phyloP scores from a whole-genome alignment of 495 filamentous ascomycete genomes.

The Letharia lupina region DNA sequence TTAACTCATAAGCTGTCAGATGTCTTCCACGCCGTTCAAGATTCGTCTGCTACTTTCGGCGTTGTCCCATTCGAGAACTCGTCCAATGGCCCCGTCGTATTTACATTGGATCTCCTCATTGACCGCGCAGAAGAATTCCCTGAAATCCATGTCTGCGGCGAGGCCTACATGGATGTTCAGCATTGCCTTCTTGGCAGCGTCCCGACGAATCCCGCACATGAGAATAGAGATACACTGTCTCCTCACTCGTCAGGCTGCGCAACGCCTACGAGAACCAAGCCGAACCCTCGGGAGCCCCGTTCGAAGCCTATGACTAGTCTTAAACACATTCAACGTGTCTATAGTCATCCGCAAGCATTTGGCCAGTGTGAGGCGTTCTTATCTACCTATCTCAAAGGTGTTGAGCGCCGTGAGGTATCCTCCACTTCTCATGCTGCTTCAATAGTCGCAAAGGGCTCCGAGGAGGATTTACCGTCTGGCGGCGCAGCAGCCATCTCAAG shows the following conservation, averaged over 20 bases:
- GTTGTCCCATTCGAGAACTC: constrained; percentile 96
- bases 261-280: constrained; percentile 23
- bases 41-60: constrained; percentile 51
- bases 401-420: constrained; percentile 74
- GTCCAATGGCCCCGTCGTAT: constrained; percentile 82
- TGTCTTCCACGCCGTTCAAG: constrained; percentile 71
- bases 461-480: constrained; percentile 30
- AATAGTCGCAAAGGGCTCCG: constrained; percentile 52
- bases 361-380: constrained; percentile 84
- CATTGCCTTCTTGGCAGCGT: constrained; percentile 66
- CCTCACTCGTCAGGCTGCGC: constrained; percentile 32
- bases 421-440: constrained; percentile 79
- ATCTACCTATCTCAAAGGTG: constrained; percentile 50
- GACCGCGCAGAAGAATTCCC: constrained; percentile 53
- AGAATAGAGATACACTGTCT: constrained; percentile 22
- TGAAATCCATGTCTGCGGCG: constrained; percentile 64
- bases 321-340: constrained; percentile 50
- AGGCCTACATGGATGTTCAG: constrained; percentile 75
- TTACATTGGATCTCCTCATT: constrained; percentile 80
- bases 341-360: constrained; percentile 91
- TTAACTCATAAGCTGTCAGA: constrained; percentile 40
- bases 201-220: constrained; percentile 27
- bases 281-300: constrained; percentile 26
- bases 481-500: constrained; percentile 68
- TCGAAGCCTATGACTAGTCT: constrained; percentile 35